A percentile compares a stretch with the other conserved stretches of the same genome.
phyloP scores from a whole-genome alignment of 306 rosid genomes.

The Cicer chorassanicum region DNA sequence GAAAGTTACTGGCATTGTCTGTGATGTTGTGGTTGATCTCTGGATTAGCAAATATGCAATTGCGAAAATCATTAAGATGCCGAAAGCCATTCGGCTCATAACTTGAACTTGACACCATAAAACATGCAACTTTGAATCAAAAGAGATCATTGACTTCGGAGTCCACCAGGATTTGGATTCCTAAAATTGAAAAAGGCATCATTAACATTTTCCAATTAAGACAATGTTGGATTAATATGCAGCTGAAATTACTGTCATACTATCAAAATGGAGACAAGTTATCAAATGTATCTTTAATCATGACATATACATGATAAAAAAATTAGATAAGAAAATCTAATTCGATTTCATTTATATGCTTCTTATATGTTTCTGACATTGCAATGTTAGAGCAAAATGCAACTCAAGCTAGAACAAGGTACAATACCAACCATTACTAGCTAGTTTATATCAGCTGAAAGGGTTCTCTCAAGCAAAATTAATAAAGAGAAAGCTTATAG shows the following conservation, averaged over 20 bases:
- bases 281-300: slow-evolving; percentile 14
- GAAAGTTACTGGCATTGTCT: slow-evolving; percentile 74
- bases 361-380: slow-evolving; percentile 23
- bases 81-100: slow-evolving; percentile 66
- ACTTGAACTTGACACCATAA: slow-evolving; percentile 75
- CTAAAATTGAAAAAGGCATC: slow-evolving; percentile 47
- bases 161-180: slow-evolving; percentile 73
- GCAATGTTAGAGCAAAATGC: slow-evolving; percentile 10
- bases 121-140: slow-evolving; percentile 53
- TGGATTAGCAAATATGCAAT: slow-evolving; percentile 62
- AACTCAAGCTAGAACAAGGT: neutral
- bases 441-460: slow-evolving; percentile 12
- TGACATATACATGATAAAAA: neutral
- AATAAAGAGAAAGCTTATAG: neutral
- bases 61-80: slow-evolving; percentile 64
- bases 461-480: slow-evolving; percentile 12
- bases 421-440: slow-evolving; percentile 3
- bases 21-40: slow-evolving; percentile 61
- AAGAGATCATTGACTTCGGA: slow-evolving; percentile 55
- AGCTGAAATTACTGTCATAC: slow-evolving; percentile 8
- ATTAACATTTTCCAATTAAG: slow-evolving; percentile 8
- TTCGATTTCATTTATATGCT: slow-evolving; percentile 4
- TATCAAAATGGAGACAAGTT: neutral
- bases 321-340: slow-evolving; percentile 12
- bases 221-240: slow-evolving; percentile 16